These are phyloP conservation scores for Chaetoceros tenuissimus DNA, from an alignment of 108 stramenopile species.

Conservation along the genomic window DNA sequence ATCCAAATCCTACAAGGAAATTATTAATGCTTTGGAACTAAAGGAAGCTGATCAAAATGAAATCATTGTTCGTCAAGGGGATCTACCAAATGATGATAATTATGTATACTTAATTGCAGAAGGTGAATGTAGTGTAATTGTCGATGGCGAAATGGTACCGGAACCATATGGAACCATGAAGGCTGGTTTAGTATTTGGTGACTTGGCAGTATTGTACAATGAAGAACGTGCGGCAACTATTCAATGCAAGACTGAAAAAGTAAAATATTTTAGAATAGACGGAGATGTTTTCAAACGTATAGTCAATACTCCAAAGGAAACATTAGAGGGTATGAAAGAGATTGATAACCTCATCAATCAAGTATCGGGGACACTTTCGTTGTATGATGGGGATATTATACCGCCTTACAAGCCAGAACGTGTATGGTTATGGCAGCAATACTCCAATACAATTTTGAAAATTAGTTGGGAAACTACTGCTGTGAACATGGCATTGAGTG, in stretches of 20 bases:
- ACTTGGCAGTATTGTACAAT: conserved; percentile 16
- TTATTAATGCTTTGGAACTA: conserved; percentile 17
- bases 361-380: conserved; percentile 12
- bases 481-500: conserved; percentile 7
- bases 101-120: conserved; percentile 22
- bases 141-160: conserved; percentile 20
- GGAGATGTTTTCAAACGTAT: conserved; percentile 19
- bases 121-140: conserved; percentile 15
- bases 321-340: conserved; percentile 4
- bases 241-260: not conserved
- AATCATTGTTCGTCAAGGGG: conserved; percentile 18
- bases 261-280: conserved; percentile 10
- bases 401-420: conserved; percentile 12
- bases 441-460: conserved; percentile 11
- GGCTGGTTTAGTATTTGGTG: conserved; percentile 14
- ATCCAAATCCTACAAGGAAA: too few species aligned
- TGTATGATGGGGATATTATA: conserved; percentile 15
- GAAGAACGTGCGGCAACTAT: conserved; percentile 18
- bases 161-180: conserved; percentile 22
- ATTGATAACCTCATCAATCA: conserved; percentile 18
- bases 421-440: conserved; percentile 20
- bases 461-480: conserved; percentile 2
- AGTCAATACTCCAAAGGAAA: not conserved
- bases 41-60: not conserved
- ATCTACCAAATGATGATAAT: conserved; percentile 6